A percentile compares a stretch with the other conserved stretches of the same genome.
phyloP scores from a whole-genome alignment of 2,329 filamentous ascomycete species.

The Xylariaceae sp. region DNA sequence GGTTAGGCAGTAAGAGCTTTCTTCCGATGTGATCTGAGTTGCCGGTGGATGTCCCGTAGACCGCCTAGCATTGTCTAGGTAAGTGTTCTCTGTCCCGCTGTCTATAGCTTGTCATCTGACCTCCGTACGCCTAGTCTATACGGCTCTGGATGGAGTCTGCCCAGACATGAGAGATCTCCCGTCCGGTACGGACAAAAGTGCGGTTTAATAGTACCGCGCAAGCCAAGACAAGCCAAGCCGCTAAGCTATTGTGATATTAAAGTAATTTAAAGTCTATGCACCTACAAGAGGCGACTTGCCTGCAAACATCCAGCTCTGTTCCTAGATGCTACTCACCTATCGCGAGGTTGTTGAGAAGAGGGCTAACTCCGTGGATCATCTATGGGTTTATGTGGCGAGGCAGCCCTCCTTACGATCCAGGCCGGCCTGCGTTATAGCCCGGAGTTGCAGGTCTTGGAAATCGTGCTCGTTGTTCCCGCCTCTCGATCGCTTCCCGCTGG shows the following conservation, averaged over 20 bases:
- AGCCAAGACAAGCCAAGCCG: not conserved
- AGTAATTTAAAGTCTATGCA: not conserved
- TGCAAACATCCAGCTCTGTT: not conserved
- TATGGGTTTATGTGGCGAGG: not conserved
- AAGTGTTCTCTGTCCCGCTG: too few relatives aligned
- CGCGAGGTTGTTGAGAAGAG: not conserved
- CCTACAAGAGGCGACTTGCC: not conserved
- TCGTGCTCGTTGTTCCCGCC: not conserved
- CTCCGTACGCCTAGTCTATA: not conserved
- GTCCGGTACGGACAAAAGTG: not conserved
- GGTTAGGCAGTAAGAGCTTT: not conserved
- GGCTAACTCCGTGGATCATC: not conserved
- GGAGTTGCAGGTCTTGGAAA: not conserved
- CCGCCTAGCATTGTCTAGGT: too few relatives aligned
- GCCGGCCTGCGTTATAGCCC: too few relatives aligned
- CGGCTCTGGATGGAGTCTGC: not conserved
- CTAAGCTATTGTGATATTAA: not conserved
- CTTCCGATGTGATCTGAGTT: not conserved
- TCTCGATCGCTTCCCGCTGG: not conserved
- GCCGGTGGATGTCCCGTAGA: not conserved
- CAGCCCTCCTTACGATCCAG: not conserved
- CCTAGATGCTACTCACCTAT: not conserved
- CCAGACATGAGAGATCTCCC: not conserved
- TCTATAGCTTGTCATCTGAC: too few relatives aligned
- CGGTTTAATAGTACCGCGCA: not conserved